Evolutionary conservation across 148 eudicot genomes (phyloP), one percentile per base, ranked within the genome.

Genomic region (Suaeda aralocaspica): DNA sequence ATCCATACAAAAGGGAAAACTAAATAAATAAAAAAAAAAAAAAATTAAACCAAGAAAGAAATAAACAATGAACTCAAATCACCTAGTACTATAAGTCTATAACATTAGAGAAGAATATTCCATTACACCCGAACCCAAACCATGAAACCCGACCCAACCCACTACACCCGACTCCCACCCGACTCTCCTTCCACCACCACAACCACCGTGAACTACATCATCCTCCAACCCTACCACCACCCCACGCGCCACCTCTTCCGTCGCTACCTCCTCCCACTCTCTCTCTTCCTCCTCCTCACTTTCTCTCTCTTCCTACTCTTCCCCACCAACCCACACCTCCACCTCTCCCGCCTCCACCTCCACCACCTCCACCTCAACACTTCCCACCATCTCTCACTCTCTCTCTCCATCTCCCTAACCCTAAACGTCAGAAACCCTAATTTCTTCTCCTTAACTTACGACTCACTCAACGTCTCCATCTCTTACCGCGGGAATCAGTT

Each of bases 261-360:
- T 59, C 64, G 57, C 49, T 10, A 14, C 48, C 9, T 62, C 74
- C 44, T 44, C 59, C 11, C 70, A 0, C 16, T 70, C 77, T 64
- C 78, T 64, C 63, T 72, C 69, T 49, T 73, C 76, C 61, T 73
- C 74, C 16, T 70, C 58, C 4, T 77, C 55, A 12, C 58, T 34
- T 15, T 81, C 73, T 0, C 60, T 49, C 13, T 57, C 59, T 74
- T 41, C 79, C 64, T 85, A 68, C 74, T 85, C 57, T 85, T 57
- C 76, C 89, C 89, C 4, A 76, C 86, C 67, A 76, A 85, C 21
- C 89, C 89, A 0, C n/a, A 48, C 22, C 77, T 85, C 68, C 48
- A 65, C 71, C 67, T 85, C 77, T 74, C 69, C 75, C 87, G 89
- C 9, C 49, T 79, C 67, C 41, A 42, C 26, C 79, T 83, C 79